These are phyloP conservation scores for Scenedesmus sp. DNA, from an alignment of 163 green algal genomes.

Conservation along the genomic window DNA sequence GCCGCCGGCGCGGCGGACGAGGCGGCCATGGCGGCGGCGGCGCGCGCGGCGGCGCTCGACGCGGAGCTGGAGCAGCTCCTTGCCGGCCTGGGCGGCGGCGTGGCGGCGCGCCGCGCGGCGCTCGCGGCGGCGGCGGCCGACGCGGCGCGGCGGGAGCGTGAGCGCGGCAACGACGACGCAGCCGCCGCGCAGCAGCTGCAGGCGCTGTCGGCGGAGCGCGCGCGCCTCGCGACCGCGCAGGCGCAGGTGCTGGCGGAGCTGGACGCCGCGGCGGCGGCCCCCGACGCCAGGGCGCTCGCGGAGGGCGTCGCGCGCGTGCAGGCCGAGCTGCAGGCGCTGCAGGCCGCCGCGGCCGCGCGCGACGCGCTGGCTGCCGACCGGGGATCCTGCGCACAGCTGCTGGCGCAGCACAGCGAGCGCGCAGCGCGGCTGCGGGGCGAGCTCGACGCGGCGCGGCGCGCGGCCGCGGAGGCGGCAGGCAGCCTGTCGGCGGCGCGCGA, in stretches of 20 bases:
- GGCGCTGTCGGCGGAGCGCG: neutral
- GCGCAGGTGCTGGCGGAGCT: neutral
- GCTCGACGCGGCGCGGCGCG: neutral
- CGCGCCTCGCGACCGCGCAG: conserved; percentile 31
- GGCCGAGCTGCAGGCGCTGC: conserved; percentile 9
- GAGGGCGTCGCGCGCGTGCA: conserved; percentile 20
- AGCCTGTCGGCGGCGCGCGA: neutral
- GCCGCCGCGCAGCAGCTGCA: no score
- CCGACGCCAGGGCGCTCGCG: neutral
- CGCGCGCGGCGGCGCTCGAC: conserved; percentile 9
- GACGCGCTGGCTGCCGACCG: neutral
- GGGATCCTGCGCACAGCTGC: neutral
- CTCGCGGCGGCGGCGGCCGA: no score
- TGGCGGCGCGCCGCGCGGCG: no score
- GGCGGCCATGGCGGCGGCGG: neutral
- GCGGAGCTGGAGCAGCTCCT: neutral
- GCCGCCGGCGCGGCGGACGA: conserved; percentile 15
- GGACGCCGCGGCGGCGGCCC: neutral
- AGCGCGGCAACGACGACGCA: no score
- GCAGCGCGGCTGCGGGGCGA: neutral
- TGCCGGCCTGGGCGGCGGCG: conserved; percentile 2
- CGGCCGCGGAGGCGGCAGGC: neutral
- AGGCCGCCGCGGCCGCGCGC: conserved; percentile 4
- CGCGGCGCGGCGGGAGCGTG: no score
- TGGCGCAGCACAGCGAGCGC: neutral